Base-by-base conservation (phyloP, 257 asterid species). In the Ajuga chamaepitys region DNA sequence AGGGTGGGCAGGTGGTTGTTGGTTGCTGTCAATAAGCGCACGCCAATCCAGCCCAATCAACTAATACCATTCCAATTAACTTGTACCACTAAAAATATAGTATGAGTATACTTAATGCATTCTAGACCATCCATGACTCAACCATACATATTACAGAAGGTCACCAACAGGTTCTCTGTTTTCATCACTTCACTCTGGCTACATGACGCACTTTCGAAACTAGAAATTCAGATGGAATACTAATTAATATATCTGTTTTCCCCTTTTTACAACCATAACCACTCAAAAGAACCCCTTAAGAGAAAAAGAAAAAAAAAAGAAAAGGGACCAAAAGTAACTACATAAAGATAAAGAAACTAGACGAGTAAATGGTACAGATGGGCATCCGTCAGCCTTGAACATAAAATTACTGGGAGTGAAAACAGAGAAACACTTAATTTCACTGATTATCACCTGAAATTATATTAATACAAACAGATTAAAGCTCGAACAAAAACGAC, bases 381-480 rank as follows among this genome's bases (percentile, higher is more conserved):
- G 44, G 70, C 68, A 50, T 73, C 64, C 25, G 40, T 68, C 67
- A 22, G 62, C 75, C 68, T 26, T 48, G 41, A 62, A 28, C 30
- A 54, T 14, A 50, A 65, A 62, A 53, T 46, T 21, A 59, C 55
- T 37, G 48, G 55, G 41, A 61, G 28, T 45, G 38, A 20, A 64
- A 38, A 34, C 20, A 20, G 12, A 42, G 32, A 54, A 70, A 57
- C 70, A 58, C 61, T 66, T 51, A 59, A 30, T 64, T 71, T 67
- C n/a, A 63, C 74, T 34, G 64, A 70, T 55, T 70, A 47, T 58
- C 53, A 64, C 79, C 80, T 70, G 72, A 47, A 37, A 46, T 21
- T 47, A 30, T 21, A 60, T n/a, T n/a, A 62, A 52, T 50, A 18
- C 58, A 54, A 72, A 41, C 17, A 61, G 45, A 66, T 54, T 71